phyloP scores from a whole-genome alignment of 768 basidiomycete species.

The Leccinellum albellum region DNA sequence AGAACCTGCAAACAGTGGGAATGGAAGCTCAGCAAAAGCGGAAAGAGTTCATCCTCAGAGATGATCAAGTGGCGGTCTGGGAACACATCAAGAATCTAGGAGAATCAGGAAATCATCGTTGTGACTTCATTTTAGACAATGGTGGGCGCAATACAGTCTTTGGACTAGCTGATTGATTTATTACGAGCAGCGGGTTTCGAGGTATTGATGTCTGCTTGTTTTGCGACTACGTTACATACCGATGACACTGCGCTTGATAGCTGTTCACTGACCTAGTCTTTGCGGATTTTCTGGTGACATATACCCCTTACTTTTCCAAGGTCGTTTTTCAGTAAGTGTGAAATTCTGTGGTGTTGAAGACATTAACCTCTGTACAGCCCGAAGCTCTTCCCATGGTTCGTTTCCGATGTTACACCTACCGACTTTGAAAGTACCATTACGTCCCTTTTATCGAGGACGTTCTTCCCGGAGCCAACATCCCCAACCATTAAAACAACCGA shows the following conservation, averaged over 20 bases:
- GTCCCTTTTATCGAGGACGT: slow-evolving; percentile 52
- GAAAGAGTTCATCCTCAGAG: slow-evolving; percentile 75
- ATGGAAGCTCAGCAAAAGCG: slow-evolving; percentile 75
- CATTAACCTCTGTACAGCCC: slow-evolving; percentile 49
- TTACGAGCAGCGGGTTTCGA: slow-evolving; percentile 76
- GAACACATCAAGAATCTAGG: slow-evolving; percentile 55
- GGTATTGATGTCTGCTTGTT: slow-evolving; percentile 37
- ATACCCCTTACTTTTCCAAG: slow-evolving; percentile 75
- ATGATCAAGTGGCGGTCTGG: slow-evolving; percentile 81
- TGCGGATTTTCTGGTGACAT: slow-evolving; percentile 88
- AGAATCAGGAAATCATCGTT: slow-evolving; percentile 36
- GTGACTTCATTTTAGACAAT: slow-evolving; percentile 93
- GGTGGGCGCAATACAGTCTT: slow-evolving; percentile 39
- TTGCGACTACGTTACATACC: neutral
- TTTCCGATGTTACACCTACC: slow-evolving; percentile 86
- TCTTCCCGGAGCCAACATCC: slow-evolving; percentile 43
- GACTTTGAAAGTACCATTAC: slow-evolving; percentile 68
- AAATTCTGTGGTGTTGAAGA: neutral
- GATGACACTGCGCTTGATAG: slow-evolving; percentile 35
- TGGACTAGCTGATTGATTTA: neutral
- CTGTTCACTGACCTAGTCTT: slow-evolving; percentile 92
- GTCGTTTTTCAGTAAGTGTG: slow-evolving; percentile 87
- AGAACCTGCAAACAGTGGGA: slow-evolving; percentile 77
- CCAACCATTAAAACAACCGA: slow-evolving; percentile 27
- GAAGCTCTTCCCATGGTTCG: slow-evolving; percentile 96